Percentiles rank a stretch among this genome's conserved stretches.
These are phyloP conservation scores for Parmelia sp. DNA, from an alignment of 495 filamentous ascomycete genomes.

Conservation along the genomic window DNA sequence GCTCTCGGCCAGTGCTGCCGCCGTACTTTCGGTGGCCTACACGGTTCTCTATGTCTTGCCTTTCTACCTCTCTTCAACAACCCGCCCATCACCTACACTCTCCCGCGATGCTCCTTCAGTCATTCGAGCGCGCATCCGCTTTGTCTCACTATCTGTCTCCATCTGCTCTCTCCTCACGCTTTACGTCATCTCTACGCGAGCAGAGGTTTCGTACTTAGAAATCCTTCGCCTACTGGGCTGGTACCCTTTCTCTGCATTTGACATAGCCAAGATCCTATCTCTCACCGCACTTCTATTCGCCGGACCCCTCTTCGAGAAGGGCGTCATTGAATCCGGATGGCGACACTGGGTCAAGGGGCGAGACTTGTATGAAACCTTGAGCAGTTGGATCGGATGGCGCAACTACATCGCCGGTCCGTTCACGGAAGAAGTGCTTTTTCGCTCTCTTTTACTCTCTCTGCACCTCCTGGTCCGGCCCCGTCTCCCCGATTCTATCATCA, in stretches of 20 bases:
- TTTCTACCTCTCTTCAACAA: slow-evolving; percentile 75
- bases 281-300: slow-evolving; percentile 75
- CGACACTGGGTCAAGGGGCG: slow-evolving; percentile 49
- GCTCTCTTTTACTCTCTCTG: slow-evolving; percentile 73
- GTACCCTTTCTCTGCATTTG: slow-evolving; percentile 62
- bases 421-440: slow-evolving; percentile 91
- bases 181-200: slow-evolving; percentile 48
- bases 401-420: slow-evolving; percentile 69
- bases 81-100: slow-evolving; percentile 73
- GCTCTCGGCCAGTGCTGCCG: slow-evolving; percentile 43
- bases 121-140: slow-evolving; percentile 74
- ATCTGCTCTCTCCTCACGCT: slow-evolving; percentile 54
- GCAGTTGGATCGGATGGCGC: slow-evolving; percentile 58
- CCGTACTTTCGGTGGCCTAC: slow-evolving; percentile 58
- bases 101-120: slow-evolving; percentile 85
- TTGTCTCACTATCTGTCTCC: slow-evolving; percentile 65
- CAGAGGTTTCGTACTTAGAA: slow-evolving; percentile 40
- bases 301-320: slow-evolving; percentile 74
- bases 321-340: slow-evolving; percentile 67
- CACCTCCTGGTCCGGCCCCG: slow-evolving; percentile 61
- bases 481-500: slow-evolving; percentile 48
- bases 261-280: slow-evolving; percentile 51
- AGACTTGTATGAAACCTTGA: slow-evolving; percentile 42
- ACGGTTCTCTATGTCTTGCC: slow-evolving; percentile 84
- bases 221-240: slow-evolving; percentile 63